Base-by-base conservation (phyloP, 352 stramenopile species). In the Pythium insidiosum region DNA sequence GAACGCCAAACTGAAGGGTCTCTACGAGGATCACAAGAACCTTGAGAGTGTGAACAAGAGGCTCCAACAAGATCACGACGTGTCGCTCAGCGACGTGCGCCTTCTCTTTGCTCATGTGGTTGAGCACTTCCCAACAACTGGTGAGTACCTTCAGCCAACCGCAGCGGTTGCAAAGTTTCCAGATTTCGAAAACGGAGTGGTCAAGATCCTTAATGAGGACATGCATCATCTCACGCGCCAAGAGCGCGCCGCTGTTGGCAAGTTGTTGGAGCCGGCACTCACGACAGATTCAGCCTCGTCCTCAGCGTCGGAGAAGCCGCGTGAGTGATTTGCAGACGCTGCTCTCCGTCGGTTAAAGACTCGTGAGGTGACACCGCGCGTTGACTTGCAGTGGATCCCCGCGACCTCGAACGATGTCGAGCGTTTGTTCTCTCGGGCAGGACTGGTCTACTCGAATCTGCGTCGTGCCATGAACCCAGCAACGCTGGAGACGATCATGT, bases 11-110 rank as follows among this genome's bases (percentile, higher is more conserved):
- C 33, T 63, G 4, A 47, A 47, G n/a, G 31, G 34, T 4, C 33
- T 62, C 9, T 23, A 48, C 11, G 43, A 53, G 0, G 43, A 50
- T 21, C 43, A 58, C 3, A 53, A 53, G 22, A 51, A 58, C 15
- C 16, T 63, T 13, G 54, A 63, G 18, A 55, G 43, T 18, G 25
- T 63, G 2, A 58, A 16, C 48, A 54, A 52, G 26, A 40, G 31
- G 13, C 16, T 58, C 1, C 39, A 53, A 33, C 6, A 11, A 19
- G 40, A 28, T 19, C 21, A 25, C 13, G 38, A 9, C 15, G 7
- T 51, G 4, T 43, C 26, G 0, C 30, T 57, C 26, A n/a, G 15
- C 1, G 49, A 51, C n/a, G 36, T 38, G 0, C 35, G 49, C n/a
- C 9, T 43, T 4, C 6, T 45, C 5, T 45, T 45, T 22, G 38